Conservation (phyloP, 2,329 filamentous ascomycete species). For the Emmonsia crescens region DNA sequence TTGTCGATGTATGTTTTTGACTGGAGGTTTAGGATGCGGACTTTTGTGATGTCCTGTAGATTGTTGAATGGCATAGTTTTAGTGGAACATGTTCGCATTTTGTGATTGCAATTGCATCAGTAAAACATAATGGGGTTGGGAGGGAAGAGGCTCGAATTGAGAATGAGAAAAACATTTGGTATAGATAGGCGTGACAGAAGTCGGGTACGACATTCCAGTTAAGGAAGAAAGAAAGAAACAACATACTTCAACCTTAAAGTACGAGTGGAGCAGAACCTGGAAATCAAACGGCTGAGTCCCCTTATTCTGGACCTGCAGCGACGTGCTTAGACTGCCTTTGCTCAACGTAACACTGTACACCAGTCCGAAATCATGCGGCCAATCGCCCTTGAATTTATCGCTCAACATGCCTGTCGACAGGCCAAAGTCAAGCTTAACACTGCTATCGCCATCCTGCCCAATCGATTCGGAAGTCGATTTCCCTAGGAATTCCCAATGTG, state of each 20-base stretch:
- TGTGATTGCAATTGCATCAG: background rate
- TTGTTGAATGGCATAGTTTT: background rate
- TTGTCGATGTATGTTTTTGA: constrained; percentile 75
- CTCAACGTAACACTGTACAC: constrained; percentile 87
- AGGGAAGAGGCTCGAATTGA: background rate
- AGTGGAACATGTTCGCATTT: background rate
- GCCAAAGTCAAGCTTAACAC: constrained; percentile 92
- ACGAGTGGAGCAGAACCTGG: constrained; percentile 84
- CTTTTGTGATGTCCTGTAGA: constrained; percentile 62
- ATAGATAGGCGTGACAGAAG: background rate
- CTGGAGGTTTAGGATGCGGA: constrained; percentile 65
- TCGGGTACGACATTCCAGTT: background rate
- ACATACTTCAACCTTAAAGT: constrained; percentile 67
- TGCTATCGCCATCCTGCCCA: constrained; percentile 45
- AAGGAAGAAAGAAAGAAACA: background rate
- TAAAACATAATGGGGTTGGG: background rate
- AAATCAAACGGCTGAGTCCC: constrained; percentile 70
- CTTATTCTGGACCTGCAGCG: constrained; percentile 80
- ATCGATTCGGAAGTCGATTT: constrained; percentile 62
- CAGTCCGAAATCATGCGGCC: constrained; percentile 79
- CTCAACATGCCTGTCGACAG: constrained; percentile 63
- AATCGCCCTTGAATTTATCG: constrained; percentile 57
- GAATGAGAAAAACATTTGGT: background rate
- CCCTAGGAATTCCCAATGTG: constrained; percentile 86
- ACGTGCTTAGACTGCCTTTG: constrained; percentile 63